phyloP scores from a whole-genome alignment of 2,329 filamentous ascomycete genomes.

The Exophiala phaeomuriformis region DNA sequence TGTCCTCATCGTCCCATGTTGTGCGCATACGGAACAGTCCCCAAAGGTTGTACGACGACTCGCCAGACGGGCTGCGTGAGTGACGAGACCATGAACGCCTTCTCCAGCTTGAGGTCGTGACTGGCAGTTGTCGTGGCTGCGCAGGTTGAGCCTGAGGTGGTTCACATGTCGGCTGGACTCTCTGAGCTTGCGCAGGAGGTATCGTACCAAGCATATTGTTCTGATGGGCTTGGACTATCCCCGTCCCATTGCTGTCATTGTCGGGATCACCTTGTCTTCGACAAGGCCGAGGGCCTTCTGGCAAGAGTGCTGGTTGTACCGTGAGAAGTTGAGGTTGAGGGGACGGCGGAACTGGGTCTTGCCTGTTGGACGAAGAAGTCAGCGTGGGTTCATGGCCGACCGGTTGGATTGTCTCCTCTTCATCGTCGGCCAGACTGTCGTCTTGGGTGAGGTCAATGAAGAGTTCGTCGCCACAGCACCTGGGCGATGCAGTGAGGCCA shows the following conservation, averaged over 20 bases:
- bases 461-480: not conserved
- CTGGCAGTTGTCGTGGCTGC: not conserved
- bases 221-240: not conserved
- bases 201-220: not conserved
- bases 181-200: not conserved
- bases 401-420: not conserved
- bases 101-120: not conserved
- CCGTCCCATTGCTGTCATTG: too few relatives aligned
- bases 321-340: not conserved
- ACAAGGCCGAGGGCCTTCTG: not conserved
- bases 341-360: not conserved
- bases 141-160: not conserved
- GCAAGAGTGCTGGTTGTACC: not conserved
- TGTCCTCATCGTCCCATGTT: not conserved
- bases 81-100: not conserved
- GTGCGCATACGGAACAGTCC: conserved; percentile 1
- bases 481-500: not conserved
- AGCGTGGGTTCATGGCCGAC: not conserved
- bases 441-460: not conserved
- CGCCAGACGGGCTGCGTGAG: conserved; percentile 3
- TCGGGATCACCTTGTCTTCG: not conserved
- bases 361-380: not conserved
- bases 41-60: not conserved
- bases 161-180: not conserved
- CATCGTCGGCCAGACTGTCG: not conserved